These are phyloP conservation scores for Nadsonia fulvescens DNA, from an alignment of 805 yeast genomes.

Conservation along the genomic window DNA sequence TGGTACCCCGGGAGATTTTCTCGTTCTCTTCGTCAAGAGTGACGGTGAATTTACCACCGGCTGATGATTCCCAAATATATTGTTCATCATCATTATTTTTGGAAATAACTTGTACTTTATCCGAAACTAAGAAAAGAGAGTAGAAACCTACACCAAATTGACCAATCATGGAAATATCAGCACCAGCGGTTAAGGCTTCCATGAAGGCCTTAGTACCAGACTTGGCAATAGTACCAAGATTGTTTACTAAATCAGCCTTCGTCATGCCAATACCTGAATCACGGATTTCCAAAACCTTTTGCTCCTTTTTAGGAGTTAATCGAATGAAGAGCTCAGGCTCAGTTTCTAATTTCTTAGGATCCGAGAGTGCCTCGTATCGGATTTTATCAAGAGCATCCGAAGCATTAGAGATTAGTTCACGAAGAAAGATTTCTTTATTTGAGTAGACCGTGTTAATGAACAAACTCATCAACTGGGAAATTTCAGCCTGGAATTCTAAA, in stretches of 20 bases:
- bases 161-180: conserved; percentile 99
- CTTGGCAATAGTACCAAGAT: conserved; percentile 99
- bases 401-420: conserved; percentile 97
- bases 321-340: conserved; percentile 96
- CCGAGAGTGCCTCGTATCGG: conserved; percentile 89
- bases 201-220: conserved; percentile 99
- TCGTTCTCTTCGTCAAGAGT: conserved; percentile 77
- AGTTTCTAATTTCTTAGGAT: conserved; percentile 77
- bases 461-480: conserved; percentile 99
- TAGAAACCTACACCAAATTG: conserved; percentile 99
- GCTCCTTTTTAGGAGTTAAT: conserved; percentile 91
- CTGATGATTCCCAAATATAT: conserved; percentile 99
- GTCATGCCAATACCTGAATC: conserved; percentile 99
- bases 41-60: conserved; percentile 98
- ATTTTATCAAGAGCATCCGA: conserved; percentile 98
- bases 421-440: conserved; percentile 95
- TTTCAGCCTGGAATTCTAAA: conserved; percentile 99
- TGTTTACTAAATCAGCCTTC: conserved; percentile 95
- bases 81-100: conserved; percentile 98
- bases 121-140: conserved; percentile 97
- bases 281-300: conserved; percentile 87
- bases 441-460: conserved; percentile 99
- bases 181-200: conserved; percentile 99
- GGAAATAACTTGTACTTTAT: conserved; percentile 93
- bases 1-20: conserved; percentile 84